A percentile compares a stretch with the other conserved stretches of the same genome.
Evolutionary conservation across 345 rosid species (phyloP).

Genomic region (Trapa bicornis): DNA sequence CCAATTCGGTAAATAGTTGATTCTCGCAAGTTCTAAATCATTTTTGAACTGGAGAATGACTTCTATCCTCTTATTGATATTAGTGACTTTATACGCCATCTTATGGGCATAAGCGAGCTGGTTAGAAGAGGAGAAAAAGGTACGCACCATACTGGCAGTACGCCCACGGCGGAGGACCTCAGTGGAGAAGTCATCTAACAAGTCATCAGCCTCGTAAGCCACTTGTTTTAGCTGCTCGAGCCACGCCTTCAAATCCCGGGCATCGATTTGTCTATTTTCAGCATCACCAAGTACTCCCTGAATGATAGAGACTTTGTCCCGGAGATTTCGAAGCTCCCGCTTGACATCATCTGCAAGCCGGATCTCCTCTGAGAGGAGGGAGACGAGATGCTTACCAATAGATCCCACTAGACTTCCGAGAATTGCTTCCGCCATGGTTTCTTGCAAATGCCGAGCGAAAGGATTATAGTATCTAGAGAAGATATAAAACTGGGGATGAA

Average conservation of each 20-base stretch:
- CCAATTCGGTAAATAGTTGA: neutral
- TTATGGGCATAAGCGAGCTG: neutral
- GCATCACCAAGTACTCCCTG: constrained; percentile 14
- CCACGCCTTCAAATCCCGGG: constrained; percentile 12
- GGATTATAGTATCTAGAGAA: too few relatives aligned
- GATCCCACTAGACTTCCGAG: neutral
- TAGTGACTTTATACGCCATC: constrained; percentile 1
- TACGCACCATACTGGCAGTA: neutral
- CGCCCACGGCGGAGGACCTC: neutral
- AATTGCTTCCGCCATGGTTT: neutral
- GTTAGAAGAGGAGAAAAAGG: constrained; percentile 9
- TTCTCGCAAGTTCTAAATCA: neutral
- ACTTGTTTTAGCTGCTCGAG: constrained; percentile 17
- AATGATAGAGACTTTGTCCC: constrained; percentile 3
- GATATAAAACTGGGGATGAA: too few relatives aligned
- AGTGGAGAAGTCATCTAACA: constrained; percentile 18
- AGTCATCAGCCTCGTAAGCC: constrained; percentile 23
- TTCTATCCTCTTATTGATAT: neutral
- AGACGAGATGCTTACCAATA: neutral
- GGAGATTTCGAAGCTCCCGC: constrained; percentile 10
- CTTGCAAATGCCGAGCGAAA: neutral
- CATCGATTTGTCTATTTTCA: constrained; percentile 5
- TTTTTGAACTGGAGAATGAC: neutral
- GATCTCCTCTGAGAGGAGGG: neutral
- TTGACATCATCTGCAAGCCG: neutral